A percentile compares a stretch with the other conserved stretches of the same genome.
These are phyloP conservation scores for Xylariaceae sp. DNA, from an alignment of 2,329 filamentous ascomycete genomes.

Conservation along the genomic window DNA sequence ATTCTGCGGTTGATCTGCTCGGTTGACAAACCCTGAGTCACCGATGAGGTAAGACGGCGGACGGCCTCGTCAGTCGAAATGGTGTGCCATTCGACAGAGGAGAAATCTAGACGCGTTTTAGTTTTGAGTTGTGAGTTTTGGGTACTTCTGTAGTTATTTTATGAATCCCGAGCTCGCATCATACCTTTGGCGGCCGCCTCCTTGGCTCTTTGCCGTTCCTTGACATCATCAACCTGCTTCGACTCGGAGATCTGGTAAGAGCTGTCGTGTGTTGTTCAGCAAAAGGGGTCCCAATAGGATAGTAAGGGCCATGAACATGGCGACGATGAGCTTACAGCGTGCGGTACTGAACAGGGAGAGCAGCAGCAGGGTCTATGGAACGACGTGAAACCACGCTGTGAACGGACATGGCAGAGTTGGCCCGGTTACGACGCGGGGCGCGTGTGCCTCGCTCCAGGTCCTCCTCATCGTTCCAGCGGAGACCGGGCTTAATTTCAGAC, in stretches of 20 bases:
- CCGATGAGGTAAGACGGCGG: slow-evolving; percentile 52
- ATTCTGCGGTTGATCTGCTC: slow-evolving; percentile 51
- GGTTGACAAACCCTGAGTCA: slow-evolving; percentile 52
- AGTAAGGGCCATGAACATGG: neutral
- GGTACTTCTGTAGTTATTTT: slow-evolving; percentile 13
- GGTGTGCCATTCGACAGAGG: slow-evolving; percentile 62
- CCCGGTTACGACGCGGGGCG: slow-evolving; percentile 22
- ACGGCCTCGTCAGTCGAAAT: slow-evolving; percentile 53
- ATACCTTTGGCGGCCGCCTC: slow-evolving; percentile 37
- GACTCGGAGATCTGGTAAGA: slow-evolving; percentile 53
- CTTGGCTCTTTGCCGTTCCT: slow-evolving; percentile 37
- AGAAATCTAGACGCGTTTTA: slow-evolving; percentile 43
- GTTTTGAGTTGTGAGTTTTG: too few species aligned
- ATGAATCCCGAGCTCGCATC: neutral
- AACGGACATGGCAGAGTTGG: slow-evolving; percentile 35
- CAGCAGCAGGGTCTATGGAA: slow-evolving; percentile 37
- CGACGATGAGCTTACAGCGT: slow-evolving; percentile 40
- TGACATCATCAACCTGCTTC: slow-evolving; percentile 39
- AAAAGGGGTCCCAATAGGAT: neutral
- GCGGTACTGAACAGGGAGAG: slow-evolving; percentile 50
- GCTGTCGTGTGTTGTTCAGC: slow-evolving; percentile 25
- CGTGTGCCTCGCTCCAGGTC: slow-evolving; percentile 33
- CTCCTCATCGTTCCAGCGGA: slow-evolving; percentile 36
- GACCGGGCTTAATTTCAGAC: slow-evolving; percentile 21
- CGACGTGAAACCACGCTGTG: slow-evolving; percentile 35